phyloP scores from a whole-genome alignment of 2,329 filamentous ascomycete species.

The Monilinia aucupariae region DNA sequence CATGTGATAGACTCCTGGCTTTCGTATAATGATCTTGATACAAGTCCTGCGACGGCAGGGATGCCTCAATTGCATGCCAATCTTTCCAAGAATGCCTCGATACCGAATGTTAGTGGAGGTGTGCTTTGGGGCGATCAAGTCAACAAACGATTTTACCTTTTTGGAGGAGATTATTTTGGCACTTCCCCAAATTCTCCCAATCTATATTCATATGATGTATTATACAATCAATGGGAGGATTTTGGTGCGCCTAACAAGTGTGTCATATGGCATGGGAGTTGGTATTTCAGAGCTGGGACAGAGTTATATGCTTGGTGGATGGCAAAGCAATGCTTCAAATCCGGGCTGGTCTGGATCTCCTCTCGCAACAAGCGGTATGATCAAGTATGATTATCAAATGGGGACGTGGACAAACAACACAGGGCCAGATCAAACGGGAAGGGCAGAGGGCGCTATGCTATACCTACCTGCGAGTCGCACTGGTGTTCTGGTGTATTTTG shows the following conservation, averaged over 20 bases:
- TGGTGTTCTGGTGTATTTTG: constrained; percentile 58
- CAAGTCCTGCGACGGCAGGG: constrained; percentile 37
- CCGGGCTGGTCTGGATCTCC: constrained; percentile 46
- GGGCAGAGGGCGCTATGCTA: constrained; percentile 56
- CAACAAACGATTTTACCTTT: constrained; percentile 59
- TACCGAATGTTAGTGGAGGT: constrained; percentile 47
- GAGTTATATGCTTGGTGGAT: constrained; percentile 60
- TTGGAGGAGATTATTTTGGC: constrained; percentile 51
- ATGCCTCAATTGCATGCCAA: constrained; percentile 50
- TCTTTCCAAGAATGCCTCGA: constrained; percentile 51
- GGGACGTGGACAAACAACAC: constrained; percentile 49
- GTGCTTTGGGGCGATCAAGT: constrained; percentile 55
- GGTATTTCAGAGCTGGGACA: constrained; percentile 49
- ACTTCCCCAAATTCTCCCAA: constrained; percentile 42
- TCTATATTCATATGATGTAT: constrained; percentile 53
- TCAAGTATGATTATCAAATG: constrained; percentile 51
- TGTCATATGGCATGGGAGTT: constrained; percentile 53
- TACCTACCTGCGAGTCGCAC: constrained; percentile 55
- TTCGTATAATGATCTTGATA: constrained; percentile 52
- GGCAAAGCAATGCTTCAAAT: constrained; percentile 50
- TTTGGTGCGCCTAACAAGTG: constrained; percentile 40
- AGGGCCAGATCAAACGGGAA: constrained; percentile 47
- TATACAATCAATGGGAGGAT: constrained; percentile 51
- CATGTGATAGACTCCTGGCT: constrained; percentile 45
- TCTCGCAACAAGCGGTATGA: constrained; percentile 46